Base-by-base conservation (phyloP, 352 stramenopile genomes). In the Pythium aquatile region DNA sequence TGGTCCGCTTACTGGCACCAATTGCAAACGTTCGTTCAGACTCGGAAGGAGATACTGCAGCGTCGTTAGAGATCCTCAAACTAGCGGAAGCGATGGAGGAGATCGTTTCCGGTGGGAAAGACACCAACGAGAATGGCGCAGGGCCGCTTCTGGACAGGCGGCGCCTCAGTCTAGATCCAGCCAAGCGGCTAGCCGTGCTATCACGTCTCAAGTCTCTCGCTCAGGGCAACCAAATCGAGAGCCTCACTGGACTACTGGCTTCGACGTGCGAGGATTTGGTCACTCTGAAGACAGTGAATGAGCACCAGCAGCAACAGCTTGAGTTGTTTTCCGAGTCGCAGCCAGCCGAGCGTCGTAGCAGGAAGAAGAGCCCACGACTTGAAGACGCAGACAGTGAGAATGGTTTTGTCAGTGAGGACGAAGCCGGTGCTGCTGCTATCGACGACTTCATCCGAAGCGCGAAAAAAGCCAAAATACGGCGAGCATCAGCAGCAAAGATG, bases 1-100 rank as follows among this genome's bases (percentile, higher is more conserved):
- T 90, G 55, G 76, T 90, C 48, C 79, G 79, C 24, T 83, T 68
- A 24, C 72, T 90, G n/a, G 76, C 72, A 26, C 71, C 74, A 13
- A 62, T 90, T 6, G 59, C 76, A 1, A 75, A 78, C 20, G 68
- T 72, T 30, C 37, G 64, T 42, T 55, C 47, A 8, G 70, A 24
- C 1, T 52, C 47, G 7, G 70, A 24, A 2, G 29, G 26, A 6
- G 13, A 7, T 17, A 55, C 7, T 14, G 20, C 20, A 2, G 46
- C 69, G 26, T 80, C 61, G 1, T 53, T 71, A 20, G 69, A 87
- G 47, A 73, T 90, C 52, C 74, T 90, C 58, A 73, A 79, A 55
- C 77, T 90, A 33, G 81, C 81, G 9, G 73, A 83, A 5, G 79
- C 82, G 9, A 74, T 90, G 55, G 79, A 70, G 26, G 64, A 66